phyloP scores from a whole-genome alignment of 495 filamentous ascomycete species.

The Penicillium macrosclerotiorum region DNA sequence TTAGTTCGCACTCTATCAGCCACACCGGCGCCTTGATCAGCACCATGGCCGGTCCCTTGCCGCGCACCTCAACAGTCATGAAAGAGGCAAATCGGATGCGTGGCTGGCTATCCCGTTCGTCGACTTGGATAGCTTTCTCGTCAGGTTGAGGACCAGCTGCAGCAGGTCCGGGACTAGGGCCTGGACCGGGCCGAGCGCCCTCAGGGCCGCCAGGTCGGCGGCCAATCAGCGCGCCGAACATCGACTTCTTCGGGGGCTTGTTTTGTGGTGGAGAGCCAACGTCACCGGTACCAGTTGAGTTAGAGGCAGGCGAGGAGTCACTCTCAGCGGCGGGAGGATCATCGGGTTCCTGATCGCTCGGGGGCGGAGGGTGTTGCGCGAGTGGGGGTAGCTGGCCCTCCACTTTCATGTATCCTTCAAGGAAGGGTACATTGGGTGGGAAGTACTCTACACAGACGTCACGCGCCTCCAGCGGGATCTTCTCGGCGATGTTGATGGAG shows the following conservation, averaged over 20 bases:
- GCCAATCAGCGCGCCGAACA: constrained; percentile 51
- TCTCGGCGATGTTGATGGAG: constrained; percentile 78
- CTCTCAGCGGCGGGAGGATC: constrained; percentile 41
- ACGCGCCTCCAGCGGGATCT: constrained; percentile 86
- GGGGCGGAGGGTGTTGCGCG: constrained; percentile 46
- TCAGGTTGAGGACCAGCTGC: constrained; percentile 4
- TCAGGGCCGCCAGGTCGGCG: constrained; percentile 25
- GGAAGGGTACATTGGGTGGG: constrained; percentile 64
- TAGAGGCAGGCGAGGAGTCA: constrained; percentile 28
- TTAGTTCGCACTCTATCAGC: constrained; percentile 55
- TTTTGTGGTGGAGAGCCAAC: constrained; percentile 22
- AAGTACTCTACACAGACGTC: constrained; percentile 88
- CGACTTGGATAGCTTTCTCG: constrained; percentile 13
- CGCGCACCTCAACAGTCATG: constrained; percentile 77
- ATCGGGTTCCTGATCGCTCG: constrained; percentile 17
- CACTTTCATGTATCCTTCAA: constrained; percentile 74
- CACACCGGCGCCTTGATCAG: constrained; percentile 92
- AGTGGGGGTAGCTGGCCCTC: constrained; percentile 77
- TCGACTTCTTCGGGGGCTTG: constrained; percentile 27
- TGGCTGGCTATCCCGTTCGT: constrained; percentile 11
- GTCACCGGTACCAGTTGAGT: constrained; percentile 26
- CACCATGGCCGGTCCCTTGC: constrained; percentile 60
- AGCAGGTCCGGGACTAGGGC: constrained; percentile 7
- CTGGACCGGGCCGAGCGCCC: too few species aligned
- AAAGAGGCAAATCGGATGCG: constrained; percentile 80